Conservation (phyloP, 495 filamentous ascomycete genomes). For the Echria macrotheca region DNA sequence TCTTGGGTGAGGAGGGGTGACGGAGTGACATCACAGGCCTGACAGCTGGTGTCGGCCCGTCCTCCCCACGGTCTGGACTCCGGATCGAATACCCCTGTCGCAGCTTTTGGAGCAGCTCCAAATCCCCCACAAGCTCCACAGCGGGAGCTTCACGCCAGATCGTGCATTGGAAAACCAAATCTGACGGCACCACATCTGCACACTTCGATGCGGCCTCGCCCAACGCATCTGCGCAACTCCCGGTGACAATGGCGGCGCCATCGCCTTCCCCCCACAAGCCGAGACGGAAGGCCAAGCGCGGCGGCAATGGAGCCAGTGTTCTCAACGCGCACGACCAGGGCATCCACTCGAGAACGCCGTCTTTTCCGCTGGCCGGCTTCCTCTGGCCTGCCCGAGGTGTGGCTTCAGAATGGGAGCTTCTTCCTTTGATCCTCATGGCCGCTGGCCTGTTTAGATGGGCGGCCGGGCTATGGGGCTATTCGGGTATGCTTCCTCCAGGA, state of each 20-base stretch:
- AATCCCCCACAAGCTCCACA: not conserved
- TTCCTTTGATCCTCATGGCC: conserved; percentile 82
- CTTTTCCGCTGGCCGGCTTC: conserved; percentile 85
- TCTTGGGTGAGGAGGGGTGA: too few species aligned
- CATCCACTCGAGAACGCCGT: conserved; percentile 42
- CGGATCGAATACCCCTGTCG: conserved; percentile 11
- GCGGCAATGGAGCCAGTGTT: conserved; percentile 20
- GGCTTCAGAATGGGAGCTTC: conserved; percentile 85
- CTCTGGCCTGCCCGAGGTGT: conserved; percentile 82
- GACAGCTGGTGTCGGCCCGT: conserved; percentile 2
- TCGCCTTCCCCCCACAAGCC: conserved; percentile 45
- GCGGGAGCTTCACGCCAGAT: conserved; percentile 14
- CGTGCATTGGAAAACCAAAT: conserved; percentile 7
- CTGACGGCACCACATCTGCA: not conserved
- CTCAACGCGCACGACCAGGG: conserved; percentile 26
- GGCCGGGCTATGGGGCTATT: conserved; percentile 88
- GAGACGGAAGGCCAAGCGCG: conserved; percentile 44
- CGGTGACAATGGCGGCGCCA: conserved; percentile 39
- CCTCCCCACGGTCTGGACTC: too few species aligned
- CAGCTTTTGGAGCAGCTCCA: conserved; percentile 6
- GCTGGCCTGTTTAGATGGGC: conserved; percentile 93
- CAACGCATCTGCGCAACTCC: conserved; percentile 7
- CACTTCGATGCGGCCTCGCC: conserved; percentile 20
- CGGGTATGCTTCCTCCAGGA: conserved; percentile 50
- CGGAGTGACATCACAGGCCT: conserved; percentile 12